Percentiles rank a stretch among this genome's conserved stretches.
These are phyloP conservation scores for Abortiporus biennis DNA, from an alignment of 1,284 basidiomycete species.

Conservation along the genomic window DNA sequence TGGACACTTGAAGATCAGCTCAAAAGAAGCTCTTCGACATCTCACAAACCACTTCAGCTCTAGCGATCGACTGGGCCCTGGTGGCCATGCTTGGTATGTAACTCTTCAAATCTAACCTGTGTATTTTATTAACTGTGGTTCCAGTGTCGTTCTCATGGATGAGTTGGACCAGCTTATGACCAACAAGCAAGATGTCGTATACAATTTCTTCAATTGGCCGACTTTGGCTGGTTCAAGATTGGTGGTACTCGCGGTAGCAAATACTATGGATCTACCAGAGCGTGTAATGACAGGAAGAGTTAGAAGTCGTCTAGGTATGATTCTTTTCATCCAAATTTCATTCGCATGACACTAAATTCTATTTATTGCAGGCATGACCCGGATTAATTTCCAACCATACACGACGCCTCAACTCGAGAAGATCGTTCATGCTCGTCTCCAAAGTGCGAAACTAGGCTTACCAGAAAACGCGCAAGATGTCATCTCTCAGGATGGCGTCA, in stretches of 20 bases:
- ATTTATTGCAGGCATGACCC: constrained; percentile 72
- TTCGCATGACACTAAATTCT: not conserved
- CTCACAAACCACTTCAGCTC: constrained; percentile 60
- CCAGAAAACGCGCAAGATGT: constrained; percentile 40
- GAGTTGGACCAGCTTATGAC: constrained; percentile 97
- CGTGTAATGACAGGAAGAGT: constrained; percentile 90
- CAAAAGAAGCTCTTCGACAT: constrained; percentile 67
- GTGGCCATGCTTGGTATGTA: constrained; percentile 63
- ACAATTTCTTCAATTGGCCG: constrained; percentile 99
- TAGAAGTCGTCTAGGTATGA: constrained; percentile 81
- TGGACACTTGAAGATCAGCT: constrained; percentile 57
- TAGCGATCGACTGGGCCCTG: constrained; percentile 51
- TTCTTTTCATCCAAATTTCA: not conserved
- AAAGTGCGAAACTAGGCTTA: constrained; percentile 47
- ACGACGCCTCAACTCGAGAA: constrained; percentile 74
- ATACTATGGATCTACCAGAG: constrained; percentile 98
- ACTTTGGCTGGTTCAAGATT: constrained; percentile 82
- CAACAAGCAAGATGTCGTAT: constrained; percentile 94
- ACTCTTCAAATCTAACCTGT: not conserved
- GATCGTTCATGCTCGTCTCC: constrained; percentile 82
- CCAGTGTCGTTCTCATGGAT: constrained; percentile 94
- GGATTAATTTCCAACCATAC: constrained; percentile 95
- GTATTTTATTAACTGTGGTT: not conserved
- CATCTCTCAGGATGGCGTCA: constrained; percentile 76
- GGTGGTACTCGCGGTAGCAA: constrained; percentile 95